Base-by-base conservation (phyloP, 345 rosid genomes). In the Populus euphratica region DNA sequence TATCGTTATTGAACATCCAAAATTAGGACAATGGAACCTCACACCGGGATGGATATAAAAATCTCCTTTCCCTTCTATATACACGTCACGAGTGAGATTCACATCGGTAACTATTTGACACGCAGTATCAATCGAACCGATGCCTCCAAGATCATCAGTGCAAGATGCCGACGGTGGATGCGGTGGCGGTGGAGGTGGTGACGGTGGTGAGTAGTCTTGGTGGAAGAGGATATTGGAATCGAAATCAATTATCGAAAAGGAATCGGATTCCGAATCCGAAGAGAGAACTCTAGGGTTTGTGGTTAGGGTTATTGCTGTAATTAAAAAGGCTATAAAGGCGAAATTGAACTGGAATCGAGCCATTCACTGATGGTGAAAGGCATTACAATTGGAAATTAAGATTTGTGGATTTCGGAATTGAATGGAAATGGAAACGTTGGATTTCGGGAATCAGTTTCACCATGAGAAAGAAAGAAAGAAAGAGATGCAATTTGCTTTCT, bases 121-220 rank as follows among this genome's bases (percentile, higher is more conserved):
- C 17, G 93, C 88, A 64, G 97, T 87, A 73, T 96, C 99, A 70
- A 96, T 79, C 18, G 87, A 80, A 25, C 99, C 99, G 68, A 90
- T 79, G 52, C 99, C 99, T 14, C 93, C 92, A 8, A 96, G 97
- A 88, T 96, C 98, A 14, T 91, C 99, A 29, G 65, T 77, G 83
- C 99, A 96, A 0, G 98, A 94, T 2, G 90, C 93, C 13, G 98
- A 89, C 17, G 98, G 99, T 36, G 94, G 88, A 72, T 89, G 98
- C 33, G 99, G 98, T 5, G 97, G 98, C 25, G 98, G 98, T 0
- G 99, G 99, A 0, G 98, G 98, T 6, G 99, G 99, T 29, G 99
- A 85, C 9, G 98, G 98, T 1, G 99, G 99, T 0, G 99, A 90
- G 88, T 96, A 96, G 80, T 96, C 99, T 85, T 92, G 98, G 74